Evolutionary conservation across 768 basidiomycete genomes (phyloP).

Genomic region (Mycena vitilis): DNA sequence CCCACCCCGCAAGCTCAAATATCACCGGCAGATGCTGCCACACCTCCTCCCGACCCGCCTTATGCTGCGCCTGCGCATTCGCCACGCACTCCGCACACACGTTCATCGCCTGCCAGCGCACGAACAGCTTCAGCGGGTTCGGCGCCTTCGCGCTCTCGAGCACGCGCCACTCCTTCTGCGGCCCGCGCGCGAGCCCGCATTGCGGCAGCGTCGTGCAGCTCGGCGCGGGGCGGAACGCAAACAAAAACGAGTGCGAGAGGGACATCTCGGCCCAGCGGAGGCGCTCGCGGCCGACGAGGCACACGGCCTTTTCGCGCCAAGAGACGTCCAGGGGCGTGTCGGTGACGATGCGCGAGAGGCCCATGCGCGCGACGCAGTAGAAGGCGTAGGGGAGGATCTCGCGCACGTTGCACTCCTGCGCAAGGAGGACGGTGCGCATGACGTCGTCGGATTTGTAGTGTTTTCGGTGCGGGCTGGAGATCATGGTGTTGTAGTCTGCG

Average conservation of each 20-base stretch:
- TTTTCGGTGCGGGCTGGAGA: constrained; percentile 36
- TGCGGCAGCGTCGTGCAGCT: constrained; percentile 42
- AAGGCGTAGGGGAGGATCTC: constrained; percentile 60
- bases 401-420: constrained; percentile 52
- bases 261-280: constrained; percentile 55
- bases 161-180: constrained; percentile 58
- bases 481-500: constrained; percentile 47
- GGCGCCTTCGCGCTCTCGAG: constrained; percentile 50
- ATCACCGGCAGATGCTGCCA: constrained; percentile 40
- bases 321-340: constrained; percentile 50
- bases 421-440: constrained; percentile 59
- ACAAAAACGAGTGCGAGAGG: constrained; percentile 55
- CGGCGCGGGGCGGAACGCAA: constrained; percentile 51
- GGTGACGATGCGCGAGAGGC: constrained; percentile 51
- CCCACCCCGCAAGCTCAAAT: constrained; percentile 38
- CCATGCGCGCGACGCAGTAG: constrained; percentile 60
- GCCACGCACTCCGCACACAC: constrained; percentile 37
- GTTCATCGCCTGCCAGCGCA: constrained; percentile 37
- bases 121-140: constrained; percentile 37
- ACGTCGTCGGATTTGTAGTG: constrained; percentile 53
- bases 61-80: constrained; percentile 37
- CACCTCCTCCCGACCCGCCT: constrained; percentile 38
- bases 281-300: constrained; percentile 55
- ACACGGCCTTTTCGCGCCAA: constrained; percentile 53
- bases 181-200: constrained; percentile 51